Base-by-base conservation (phyloP, 192 early-diverging fungal genomes). In the Mortierella alpina region DNA sequence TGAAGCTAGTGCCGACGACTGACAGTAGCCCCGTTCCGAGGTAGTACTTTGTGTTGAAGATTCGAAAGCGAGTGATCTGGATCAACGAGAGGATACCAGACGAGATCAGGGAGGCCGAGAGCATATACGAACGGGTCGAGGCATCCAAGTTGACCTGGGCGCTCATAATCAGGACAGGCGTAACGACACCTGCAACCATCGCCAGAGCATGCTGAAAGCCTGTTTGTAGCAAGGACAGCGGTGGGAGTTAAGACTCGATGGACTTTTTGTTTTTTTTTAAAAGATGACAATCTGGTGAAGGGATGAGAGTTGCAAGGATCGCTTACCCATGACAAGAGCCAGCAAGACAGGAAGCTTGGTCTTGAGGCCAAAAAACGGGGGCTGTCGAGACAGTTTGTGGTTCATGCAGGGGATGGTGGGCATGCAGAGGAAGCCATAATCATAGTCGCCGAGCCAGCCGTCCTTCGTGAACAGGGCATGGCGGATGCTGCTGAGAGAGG, bases 1-100 rank as follows among this genome's bases (percentile, higher is more conserved):
- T 85, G 70, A 88, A 88, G n/a, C 73, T 81, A 15, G 85, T 82
- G 23, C 87, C 87, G 14, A 86, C 78, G 6, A 88, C 84, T 39
- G 75, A 81, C 18, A 88, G 61, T 7, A 88, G 70, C n/a, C 87
- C 87, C 20, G 87, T 83, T 7, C 87, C 87, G 31, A 88, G 23
- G 47, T 86, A 86, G 54, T 82, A 85, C 31, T 74, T 70, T 50
- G 72, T 84, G 23, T 65, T 80, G 52, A 83, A 84, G 39, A 87
- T 74, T 39, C 82, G 68, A 66, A 87, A 72, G 56, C 85, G 81
- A 45, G 84, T 63, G 54, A 87, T 87, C 52, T 84, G 84, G 45
- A 87, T 65, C 46, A 87, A 60, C 20, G 83, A 82, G 55, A 87
- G 70, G 12, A 87, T 54, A 11, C 86, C 86, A 0, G 85, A 87